Percentiles rank a stretch among this genome's conserved stretches.
Evolutionary conservation across 2,329 filamentous ascomycete genomes (phyloP).

Genomic region (Zymoseptoria crescenta): DNA sequence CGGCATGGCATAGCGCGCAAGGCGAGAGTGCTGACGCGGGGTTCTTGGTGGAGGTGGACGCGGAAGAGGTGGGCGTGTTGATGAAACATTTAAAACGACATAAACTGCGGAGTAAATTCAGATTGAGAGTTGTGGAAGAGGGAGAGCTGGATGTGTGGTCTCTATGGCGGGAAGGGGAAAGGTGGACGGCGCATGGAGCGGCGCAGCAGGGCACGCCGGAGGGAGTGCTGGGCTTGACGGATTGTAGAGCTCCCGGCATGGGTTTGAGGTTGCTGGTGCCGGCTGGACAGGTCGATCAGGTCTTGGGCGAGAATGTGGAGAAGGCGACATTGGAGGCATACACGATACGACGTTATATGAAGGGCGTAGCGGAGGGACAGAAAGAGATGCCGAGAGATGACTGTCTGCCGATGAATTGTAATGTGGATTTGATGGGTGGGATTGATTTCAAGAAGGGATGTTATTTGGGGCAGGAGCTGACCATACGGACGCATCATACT

Average conservation of each 20-base stretch:
- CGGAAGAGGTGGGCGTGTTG: constrained; percentile 53
- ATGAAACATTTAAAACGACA: constrained; percentile 72
- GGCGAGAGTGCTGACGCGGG: constrained; percentile 34
- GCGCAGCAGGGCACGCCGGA: constrained; percentile 8
- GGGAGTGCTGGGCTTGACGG: constrained; percentile 34
- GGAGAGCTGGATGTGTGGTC: constrained; percentile 65
- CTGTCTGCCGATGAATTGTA: constrained; percentile 78
- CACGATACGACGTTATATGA: constrained; percentile 65
- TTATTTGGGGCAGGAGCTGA: constrained; percentile 94
- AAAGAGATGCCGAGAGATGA: constrained; percentile 63
- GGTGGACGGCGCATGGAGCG: constrained; percentile 28
- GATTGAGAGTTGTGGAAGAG: constrained; percentile 56
- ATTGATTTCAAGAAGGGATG: constrained; percentile 95
- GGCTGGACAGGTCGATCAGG: constrained; percentile 19
- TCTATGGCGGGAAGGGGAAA: constrained; percentile 56
- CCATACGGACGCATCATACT: constrained; percentile 88
- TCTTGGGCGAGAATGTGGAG: constrained; percentile 32
- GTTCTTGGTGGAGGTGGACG: constrained; percentile 80
- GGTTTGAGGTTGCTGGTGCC: constrained; percentile 28
- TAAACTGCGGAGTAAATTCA: constrained; percentile 74
- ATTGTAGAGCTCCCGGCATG: constrained; percentile 30
- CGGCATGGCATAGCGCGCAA: constrained; percentile 23
- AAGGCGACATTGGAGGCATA: constrained; percentile 48
- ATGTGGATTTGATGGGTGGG: constrained; percentile 77
- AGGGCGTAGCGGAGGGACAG: constrained; percentile 79